Conservation (phyloP, 2,329 filamentous ascomycete genomes). For the Xylaria sp. region DNA sequence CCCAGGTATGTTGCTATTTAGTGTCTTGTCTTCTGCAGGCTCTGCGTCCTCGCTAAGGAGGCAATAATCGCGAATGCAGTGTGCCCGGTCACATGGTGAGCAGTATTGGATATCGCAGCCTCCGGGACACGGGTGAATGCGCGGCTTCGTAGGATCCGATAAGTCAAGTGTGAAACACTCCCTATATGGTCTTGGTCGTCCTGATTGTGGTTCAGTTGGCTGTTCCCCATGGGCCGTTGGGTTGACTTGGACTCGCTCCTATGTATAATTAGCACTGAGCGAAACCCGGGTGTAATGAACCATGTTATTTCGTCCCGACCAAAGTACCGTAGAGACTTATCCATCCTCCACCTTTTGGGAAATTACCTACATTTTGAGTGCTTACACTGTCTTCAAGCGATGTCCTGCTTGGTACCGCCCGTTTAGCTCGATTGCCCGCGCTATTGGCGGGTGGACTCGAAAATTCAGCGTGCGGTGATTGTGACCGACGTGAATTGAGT, state of each 20-base stretch:
- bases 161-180: neutral
- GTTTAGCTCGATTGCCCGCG: neutral
- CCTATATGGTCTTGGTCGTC: neutral
- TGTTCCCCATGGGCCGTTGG: neutral
- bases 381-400: slow-evolving; percentile 8
- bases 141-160: slow-evolving; percentile 4
- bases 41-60: neutral
- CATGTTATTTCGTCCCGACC: neutral
- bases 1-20: neutral
- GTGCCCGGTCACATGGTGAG: neutral
- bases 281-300: neutral
- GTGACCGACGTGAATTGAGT: neutral
- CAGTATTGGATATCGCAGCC: neutral
- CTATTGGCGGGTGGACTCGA: neutral
- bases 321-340: neutral
- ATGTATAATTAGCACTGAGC: slow-evolving; percentile 3
- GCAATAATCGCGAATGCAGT: slow-evolving; percentile 2
- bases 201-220: neutral
- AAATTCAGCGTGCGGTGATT: neutral
- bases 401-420: neutral
- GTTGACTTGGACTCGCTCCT: neutral
- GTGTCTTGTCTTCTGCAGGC: neutral
- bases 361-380: neutral
- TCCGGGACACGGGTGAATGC: neutral
- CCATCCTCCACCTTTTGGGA: neutral